A percentile compares a stretch with the other conserved stretches of the same genome.
Evolutionary conservation across 148 eudicot species (phyloP).

Genomic region (Camellia granthamiana): DNA sequence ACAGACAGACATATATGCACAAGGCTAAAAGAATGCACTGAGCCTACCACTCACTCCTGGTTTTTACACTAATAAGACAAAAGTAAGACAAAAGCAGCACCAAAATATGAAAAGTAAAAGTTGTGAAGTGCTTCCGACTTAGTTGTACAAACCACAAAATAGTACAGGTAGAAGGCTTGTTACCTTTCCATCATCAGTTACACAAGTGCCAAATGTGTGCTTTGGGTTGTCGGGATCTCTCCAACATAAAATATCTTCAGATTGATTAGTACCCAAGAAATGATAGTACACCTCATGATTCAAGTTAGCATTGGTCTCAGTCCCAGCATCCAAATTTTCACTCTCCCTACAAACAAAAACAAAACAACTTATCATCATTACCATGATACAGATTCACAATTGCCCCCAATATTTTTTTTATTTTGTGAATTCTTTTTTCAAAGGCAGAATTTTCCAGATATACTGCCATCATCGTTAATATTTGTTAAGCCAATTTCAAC

Average conservation of each 20-base stretch:
- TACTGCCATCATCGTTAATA: neutral
- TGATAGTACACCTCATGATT: slow-evolving; percentile 79
- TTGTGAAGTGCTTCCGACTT: neutral
- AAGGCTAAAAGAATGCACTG: neutral
- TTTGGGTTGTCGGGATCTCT: slow-evolving; percentile 67
- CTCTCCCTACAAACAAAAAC: slow-evolving; percentile 54
- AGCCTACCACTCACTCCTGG: neutral
- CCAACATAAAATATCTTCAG: slow-evolving; percentile 87
- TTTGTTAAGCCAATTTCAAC: neutral
- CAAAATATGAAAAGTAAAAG: neutral
- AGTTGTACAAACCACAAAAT: neutral
- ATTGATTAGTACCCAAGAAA: slow-evolving; percentile 79
- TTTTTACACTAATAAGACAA: neutral
- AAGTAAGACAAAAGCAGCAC: neutral
- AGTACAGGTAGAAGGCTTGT: slow-evolving; percentile 4
- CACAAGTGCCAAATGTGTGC: slow-evolving; percentile 39
- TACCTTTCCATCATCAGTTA: slow-evolving; percentile 93
- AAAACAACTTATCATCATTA: slow-evolving; percentile 9
- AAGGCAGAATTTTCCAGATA: neutral
- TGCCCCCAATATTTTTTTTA: neutral
- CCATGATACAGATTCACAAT: neutral
- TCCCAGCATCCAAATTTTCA: slow-evolving; percentile 62
- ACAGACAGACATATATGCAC: neutral
- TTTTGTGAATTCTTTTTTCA: neutral
- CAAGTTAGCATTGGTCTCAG: slow-evolving; percentile 71